A percentile compares a stretch with the other conserved stretches of the same genome.
Evolutionary conservation across 2,329 filamentous ascomycete species (phyloP).

Genomic region (Penicillium sp.): DNA sequence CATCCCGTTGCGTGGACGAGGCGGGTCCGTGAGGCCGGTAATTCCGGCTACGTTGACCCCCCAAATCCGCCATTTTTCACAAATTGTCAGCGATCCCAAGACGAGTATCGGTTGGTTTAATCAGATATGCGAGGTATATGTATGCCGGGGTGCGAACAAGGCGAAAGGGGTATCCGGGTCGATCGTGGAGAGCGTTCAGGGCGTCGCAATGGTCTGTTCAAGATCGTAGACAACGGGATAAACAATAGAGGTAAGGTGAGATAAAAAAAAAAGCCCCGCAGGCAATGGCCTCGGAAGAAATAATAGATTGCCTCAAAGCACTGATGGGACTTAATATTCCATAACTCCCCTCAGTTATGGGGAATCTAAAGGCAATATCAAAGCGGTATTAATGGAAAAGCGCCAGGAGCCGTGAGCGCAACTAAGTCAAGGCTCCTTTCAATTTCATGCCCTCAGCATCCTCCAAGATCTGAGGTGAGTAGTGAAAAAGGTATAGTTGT

Average conservation of each 20-base stretch:
- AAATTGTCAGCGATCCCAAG: constrained; percentile 2
- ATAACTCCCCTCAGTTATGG: constrained; percentile 25
- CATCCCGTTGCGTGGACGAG: constrained; percentile 66
- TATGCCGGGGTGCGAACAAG: constrained; percentile 6
- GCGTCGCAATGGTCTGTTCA: constrained; percentile 28
- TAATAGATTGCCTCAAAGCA: constrained; percentile 12
- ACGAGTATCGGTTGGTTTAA: background rate
- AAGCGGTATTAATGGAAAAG: constrained; percentile 22
- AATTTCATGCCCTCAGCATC: constrained; percentile 36
- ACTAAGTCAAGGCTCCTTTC: constrained; percentile 32
- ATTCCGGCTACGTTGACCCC: constrained; percentile 53
- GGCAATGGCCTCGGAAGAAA: constrained; percentile 14
- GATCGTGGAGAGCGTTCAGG: constrained; percentile 30
- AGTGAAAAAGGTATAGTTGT: constrained; percentile 6
- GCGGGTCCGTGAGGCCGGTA: constrained; percentile 50
- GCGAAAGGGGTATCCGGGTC: constrained; percentile 19
- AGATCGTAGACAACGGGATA: constrained; percentile 26
- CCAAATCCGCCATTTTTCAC: constrained; percentile 54
- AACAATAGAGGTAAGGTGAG: constrained; percentile 15
- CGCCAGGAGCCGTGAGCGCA: constrained; percentile 37
- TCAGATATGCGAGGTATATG: constrained; percentile 3
- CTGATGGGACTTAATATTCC: constrained; percentile 20
- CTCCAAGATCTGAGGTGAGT: constrained; percentile 15
- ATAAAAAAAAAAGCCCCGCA: constrained; percentile 2
- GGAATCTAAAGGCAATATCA: constrained; percentile 16